Conservation (phyloP, 371 early-diverging fungal genomes). For the Scutellospora calospora region DNA sequence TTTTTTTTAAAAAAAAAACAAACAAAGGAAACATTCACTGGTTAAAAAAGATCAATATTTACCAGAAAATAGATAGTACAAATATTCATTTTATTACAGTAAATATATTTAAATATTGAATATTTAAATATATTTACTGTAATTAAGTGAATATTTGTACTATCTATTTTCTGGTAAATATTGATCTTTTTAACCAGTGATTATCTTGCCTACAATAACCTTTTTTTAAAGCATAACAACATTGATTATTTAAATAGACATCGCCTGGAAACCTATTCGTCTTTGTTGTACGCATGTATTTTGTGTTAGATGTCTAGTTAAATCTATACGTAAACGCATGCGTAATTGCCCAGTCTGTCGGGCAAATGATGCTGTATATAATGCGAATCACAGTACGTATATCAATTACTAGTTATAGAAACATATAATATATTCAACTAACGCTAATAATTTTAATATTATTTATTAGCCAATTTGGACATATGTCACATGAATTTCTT, state of each 20-base stretch:
- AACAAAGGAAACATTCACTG: too few species aligned
- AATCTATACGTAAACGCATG: slow-evolving; percentile 70
- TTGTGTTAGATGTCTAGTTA: slow-evolving; percentile 78
- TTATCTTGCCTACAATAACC: too few species aligned
- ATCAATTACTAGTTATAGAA: background rate
- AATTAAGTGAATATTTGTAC: too few species aligned
- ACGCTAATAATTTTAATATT: too few species aligned
- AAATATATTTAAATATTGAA: too few species aligned
- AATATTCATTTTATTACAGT: too few species aligned
- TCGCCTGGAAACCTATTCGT: slow-evolving; percentile 81
- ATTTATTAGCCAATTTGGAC: slow-evolving; percentile 57
- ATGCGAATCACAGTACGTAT: slow-evolving; percentile 62
- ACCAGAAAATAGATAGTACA: too few species aligned
- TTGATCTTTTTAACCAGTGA: too few species aligned
- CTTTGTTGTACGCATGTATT: slow-evolving; percentile 76
- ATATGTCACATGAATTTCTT: slow-evolving; percentile 70
- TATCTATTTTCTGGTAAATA: too few species aligned
- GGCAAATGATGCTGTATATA: slow-evolving; percentile 60
- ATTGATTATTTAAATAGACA: slow-evolving; percentile 41
- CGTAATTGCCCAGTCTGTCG: slow-evolving; percentile 79
- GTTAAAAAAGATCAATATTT: too few species aligned
- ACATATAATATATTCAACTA: background rate
- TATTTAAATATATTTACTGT: too few species aligned
- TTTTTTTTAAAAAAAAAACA: too few species aligned
- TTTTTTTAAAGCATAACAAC: background rate